These are phyloP conservation scores for Sechiopsis laciniata DNA, from an alignment of 306 rosid species.

Conservation along the genomic window DNA sequence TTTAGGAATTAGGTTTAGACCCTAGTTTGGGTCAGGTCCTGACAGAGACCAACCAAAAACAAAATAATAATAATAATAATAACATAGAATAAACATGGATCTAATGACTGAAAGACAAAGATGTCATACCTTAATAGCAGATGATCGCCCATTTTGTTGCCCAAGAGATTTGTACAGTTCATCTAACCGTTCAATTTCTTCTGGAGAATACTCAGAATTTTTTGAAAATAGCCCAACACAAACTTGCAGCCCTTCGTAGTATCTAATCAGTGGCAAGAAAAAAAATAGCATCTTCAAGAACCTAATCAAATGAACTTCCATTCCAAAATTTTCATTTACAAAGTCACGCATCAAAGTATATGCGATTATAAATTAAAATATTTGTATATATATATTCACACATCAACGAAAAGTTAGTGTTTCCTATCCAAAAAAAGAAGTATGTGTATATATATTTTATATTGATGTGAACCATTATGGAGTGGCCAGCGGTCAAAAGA, in stretches of 20 bases:
- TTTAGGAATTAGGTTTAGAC: too few species aligned
- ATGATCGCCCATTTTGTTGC: constrained; percentile 79
- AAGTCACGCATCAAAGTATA: background rate
- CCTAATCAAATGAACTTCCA: constrained; percentile 12
- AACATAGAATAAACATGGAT: too few species aligned
- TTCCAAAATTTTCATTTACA: background rate
- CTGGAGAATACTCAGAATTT: constrained; percentile 53
- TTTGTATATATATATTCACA: background rate
- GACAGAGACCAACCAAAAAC: too few species aligned
- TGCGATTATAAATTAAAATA: background rate
- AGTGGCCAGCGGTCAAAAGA: too few species aligned
- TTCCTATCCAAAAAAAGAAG: too few species aligned
- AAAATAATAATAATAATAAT: too few species aligned
- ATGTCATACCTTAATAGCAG: constrained; percentile 75
- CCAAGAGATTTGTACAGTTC: constrained; percentile 62
- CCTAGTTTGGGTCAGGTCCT: too few species aligned
- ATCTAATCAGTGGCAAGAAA: constrained; percentile 39
- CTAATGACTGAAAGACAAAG: too few species aligned
- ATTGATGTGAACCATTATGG: too few species aligned
- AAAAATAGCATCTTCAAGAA: constrained; percentile 4
- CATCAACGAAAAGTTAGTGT: too few species aligned
- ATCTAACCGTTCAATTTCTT: constrained; percentile 64
- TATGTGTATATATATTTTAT: too few species aligned
- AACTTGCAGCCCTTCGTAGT: constrained; percentile 88
- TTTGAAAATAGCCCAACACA: constrained; percentile 73